A percentile compares a stretch with the other conserved stretches of the same genome.
These are phyloP conservation scores for Austroboletus novae-zelandiae DNA, from an alignment of 1,284 basidiomycete species.

Conservation along the genomic window DNA sequence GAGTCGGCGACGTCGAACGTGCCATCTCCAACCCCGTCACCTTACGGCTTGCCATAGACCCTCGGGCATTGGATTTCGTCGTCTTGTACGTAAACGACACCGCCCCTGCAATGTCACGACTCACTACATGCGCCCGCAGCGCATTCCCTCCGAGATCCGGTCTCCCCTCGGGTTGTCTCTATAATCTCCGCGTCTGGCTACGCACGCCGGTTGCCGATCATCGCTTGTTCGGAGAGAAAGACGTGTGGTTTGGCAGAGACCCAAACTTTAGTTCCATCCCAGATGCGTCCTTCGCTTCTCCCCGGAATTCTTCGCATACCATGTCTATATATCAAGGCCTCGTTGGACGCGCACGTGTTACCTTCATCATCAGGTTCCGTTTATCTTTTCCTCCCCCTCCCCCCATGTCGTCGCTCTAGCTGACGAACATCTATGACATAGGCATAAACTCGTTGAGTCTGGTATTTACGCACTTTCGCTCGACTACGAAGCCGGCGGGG, in stretches of 20 bases:
- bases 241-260: slow-evolving; percentile 58
- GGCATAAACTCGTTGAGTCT: slow-evolving; percentile 44
- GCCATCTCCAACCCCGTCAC: slow-evolving; percentile 44
- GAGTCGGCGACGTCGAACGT: slow-evolving; percentile 51
- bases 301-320: slow-evolving; percentile 40
- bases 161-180: slow-evolving; percentile 47
- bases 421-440: slow-evolving; percentile 16
- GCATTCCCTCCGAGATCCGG: slow-evolving; percentile 54
- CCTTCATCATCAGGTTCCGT: slow-evolving; percentile 48
- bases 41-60: slow-evolving; percentile 48
- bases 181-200: slow-evolving; percentile 58
- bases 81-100: slow-evolving; percentile 46
- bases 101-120: background rate
- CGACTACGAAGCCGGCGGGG: slow-evolving; percentile 59
- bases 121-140: slow-evolving; percentile 31
- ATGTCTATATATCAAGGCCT: slow-evolving; percentile 49
- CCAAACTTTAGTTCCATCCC: slow-evolving; percentile 54
- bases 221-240: slow-evolving; percentile 55
- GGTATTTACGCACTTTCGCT: slow-evolving; percentile 49
- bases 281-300: slow-evolving; percentile 51
- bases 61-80: slow-evolving; percentile 49
- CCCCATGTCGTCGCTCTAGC: background rate
- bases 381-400: background rate
- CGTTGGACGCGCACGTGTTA: slow-evolving; percentile 51
- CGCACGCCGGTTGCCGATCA: slow-evolving; percentile 51